Conservation (phyloP, 116 monocot species). For the Dioscorea cayenensis region DNA sequence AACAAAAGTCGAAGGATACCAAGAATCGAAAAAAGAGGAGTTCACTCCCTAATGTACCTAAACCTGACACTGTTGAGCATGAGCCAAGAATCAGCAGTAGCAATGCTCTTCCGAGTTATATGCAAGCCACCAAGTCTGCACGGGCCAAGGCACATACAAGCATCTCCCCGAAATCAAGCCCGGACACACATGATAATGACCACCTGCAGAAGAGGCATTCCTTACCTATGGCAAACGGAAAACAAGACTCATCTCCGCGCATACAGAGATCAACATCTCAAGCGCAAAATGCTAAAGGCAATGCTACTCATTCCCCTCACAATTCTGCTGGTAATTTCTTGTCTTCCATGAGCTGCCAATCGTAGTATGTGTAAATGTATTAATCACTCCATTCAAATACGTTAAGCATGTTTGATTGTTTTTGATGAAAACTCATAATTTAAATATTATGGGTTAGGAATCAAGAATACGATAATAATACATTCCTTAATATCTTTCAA, state of each 20-base stretch:
- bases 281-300: constrained; percentile 38
- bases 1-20: constrained; percentile 27
- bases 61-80: constrained; percentile 36
- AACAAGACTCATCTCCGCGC: constrained; percentile 58
- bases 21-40: constrained; percentile 39
- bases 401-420: no score
- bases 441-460: no score
- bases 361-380: not conserved
- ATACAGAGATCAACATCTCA: constrained; percentile 63
- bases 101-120: constrained; percentile 77
- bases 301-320: constrained; percentile 37
- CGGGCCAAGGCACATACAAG: constrained; percentile 53
- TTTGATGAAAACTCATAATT: no score
- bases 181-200: constrained; percentile 49
- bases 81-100: constrained; percentile 47
- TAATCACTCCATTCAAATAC: not conserved
- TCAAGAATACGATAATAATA: not conserved
- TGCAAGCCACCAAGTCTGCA: constrained; percentile 85
- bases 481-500: not conserved
- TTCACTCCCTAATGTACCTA: constrained; percentile 21
- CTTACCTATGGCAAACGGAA: constrained; percentile 44
- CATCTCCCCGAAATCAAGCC: constrained; percentile 55
- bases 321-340: constrained; percentile 51
- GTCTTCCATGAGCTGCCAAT: not conserved
- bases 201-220: constrained; percentile 51